Evolutionary conservation across 1,284 basidiomycete species (phyloP).

Genomic region (Fomes fomentarius): DNA sequence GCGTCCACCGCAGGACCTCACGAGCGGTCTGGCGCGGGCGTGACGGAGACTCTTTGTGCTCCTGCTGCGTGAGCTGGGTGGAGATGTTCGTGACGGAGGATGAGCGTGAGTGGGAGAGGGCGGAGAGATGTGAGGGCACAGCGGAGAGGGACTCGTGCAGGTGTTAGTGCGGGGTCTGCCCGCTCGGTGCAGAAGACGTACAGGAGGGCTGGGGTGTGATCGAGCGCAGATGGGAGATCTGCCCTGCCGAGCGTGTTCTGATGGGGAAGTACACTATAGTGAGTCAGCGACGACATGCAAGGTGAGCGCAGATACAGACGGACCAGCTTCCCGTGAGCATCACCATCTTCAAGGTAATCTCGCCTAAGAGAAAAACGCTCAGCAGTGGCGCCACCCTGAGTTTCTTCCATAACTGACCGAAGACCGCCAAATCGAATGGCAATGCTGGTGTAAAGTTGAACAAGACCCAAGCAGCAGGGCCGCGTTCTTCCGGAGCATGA

Average conservation of each 20-base stretch:
- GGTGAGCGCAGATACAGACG: too few relatives aligned
- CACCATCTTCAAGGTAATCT: slow-evolving; percentile 67
- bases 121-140: slow-evolving; percentile 69
- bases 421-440: slow-evolving; percentile 71
- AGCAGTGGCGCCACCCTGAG: slow-evolving; percentile 16
- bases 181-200: slow-evolving; percentile 50
- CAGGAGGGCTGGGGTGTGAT: slow-evolving; percentile 58
- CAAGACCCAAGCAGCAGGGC: slow-evolving; percentile 57
- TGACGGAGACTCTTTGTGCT: slow-evolving; percentile 6
- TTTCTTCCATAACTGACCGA: slow-evolving; percentile 43
- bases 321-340: too few relatives aligned
- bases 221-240: slow-evolving; percentile 85
- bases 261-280: too few relatives aligned
- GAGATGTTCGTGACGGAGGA: slow-evolving; percentile 66
- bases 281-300: too few relatives aligned
- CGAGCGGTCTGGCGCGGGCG: slow-evolving; percentile 29
- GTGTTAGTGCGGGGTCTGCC: slow-evolving; percentile 47
- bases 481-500: slow-evolving; percentile 44
- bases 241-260: too few relatives aligned
- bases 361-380: slow-evolving; percentile 48
- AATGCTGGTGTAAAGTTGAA: slow-evolving; percentile 76
- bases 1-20: slow-evolving; percentile 80
- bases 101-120: slow-evolving; percentile 70
- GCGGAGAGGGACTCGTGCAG: slow-evolving; percentile 49
- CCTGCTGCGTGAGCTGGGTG: slow-evolving; percentile 26